Evolutionary conservation across 139 green algal genomes (phyloP), one percentile per base, ranked within the genome.

Genomic region (Auxenochlorella pyrenoidosa): DNA sequence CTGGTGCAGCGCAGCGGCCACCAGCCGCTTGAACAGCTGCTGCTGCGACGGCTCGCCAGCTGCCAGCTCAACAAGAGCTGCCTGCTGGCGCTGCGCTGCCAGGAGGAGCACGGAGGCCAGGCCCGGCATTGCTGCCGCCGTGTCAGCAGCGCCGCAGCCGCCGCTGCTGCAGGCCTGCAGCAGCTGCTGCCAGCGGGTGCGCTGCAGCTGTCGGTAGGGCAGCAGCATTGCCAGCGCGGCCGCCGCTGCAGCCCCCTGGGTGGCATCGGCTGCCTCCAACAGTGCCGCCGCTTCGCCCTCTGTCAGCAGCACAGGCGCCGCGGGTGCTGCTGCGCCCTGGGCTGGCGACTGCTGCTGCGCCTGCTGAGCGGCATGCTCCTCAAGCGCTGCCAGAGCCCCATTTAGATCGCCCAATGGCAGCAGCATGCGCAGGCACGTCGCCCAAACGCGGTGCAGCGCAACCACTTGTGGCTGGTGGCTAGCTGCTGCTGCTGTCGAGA

Each of bases 391-490:
- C 26, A 89, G 78, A 30, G 58, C 85, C 21, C 63, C 54, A 0
- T 2, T 8, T 44, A 89, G 79, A 47, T 82, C 65, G 21, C 85
- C 34, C 16, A 41, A 21, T 0, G 54, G 36, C 44, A 89, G 85
- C 75, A 89, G 66, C 54, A 54, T 66, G 22, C 36, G 34, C 38
- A 89, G 47, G 79, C 78, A 82, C 21, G 65, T n/a, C 0, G 85
- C 59, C 85, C 85, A 89, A 0, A 43, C 85, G 3, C 79, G 34
- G 75, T 89, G 85, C 47, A 89, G 26, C 2, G 71, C 73, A 5
- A 32, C 54, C 8, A 65, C 34, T 1, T 0, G 28, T 19, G 32
- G 51, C 51, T 41, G 51, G 34, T 1, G 72, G 21, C 36, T 24
- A 1, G 8, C 71, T 78, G 36, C 36, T n/a, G 79, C 71, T 38